Conservation (phyloP, 2,329 filamentous ascomycete species). For the Diaporthe vexans region DNA sequence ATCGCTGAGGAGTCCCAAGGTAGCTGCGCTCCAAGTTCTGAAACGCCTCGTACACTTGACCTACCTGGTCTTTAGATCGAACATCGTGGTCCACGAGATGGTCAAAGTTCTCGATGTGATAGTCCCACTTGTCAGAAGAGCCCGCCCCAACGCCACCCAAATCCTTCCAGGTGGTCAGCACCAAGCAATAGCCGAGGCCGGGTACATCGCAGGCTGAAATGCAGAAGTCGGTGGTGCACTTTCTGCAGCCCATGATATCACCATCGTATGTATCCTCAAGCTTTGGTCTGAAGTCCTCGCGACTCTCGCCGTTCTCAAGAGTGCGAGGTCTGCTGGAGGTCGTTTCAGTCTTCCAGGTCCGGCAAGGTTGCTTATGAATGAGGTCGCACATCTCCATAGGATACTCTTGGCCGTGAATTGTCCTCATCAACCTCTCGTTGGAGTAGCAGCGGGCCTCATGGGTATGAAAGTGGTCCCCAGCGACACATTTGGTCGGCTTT, state of each 20-base stretch:
- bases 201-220: not conserved
- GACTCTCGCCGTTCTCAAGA: not conserved
- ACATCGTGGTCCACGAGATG: not conserved
- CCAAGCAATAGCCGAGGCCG: not conserved
- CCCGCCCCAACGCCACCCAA: slow-evolving; percentile 16
- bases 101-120: not conserved
- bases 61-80: not conserved
- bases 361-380: not conserved
- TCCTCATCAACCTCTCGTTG: not conserved
- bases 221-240: slow-evolving; percentile 12
- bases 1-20: not conserved
- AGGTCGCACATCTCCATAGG: not conserved
- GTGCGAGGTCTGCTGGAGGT: not conserved
- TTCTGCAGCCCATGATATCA: not conserved
- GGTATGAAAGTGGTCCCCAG: fast-evolving
- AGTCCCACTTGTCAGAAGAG: slow-evolving; percentile 16
- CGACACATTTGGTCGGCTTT: not conserved
- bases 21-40: not conserved
- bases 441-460: not conserved
- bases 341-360: not conserved
- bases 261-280: not conserved
- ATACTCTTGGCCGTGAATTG: too few species aligned
- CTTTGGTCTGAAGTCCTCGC: not conserved
- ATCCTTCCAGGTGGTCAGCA: slow-evolving; percentile 33
- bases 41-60: not conserved